phyloP scores from a whole-genome alignment of 768 basidiomycete genomes.

The Termitomyces titanicus region DNA sequence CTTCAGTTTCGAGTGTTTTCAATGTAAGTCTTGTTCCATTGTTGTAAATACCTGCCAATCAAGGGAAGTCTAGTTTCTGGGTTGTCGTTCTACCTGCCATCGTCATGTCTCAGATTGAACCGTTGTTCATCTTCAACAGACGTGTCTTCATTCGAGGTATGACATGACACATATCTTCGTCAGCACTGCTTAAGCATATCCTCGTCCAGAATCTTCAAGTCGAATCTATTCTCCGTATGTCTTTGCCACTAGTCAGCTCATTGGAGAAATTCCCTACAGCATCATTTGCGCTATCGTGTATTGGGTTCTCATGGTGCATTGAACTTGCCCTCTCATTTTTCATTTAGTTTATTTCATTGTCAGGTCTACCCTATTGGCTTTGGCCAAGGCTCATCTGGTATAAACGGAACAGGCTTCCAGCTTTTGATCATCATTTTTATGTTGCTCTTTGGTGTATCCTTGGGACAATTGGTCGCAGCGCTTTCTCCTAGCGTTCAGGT shows the following conservation, averaged over 20 bases:
- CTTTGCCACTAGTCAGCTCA: slow-evolving; percentile 78
- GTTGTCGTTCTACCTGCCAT: slow-evolving; percentile 66
- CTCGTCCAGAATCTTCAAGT: slow-evolving; percentile 61
- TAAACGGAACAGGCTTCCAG: slow-evolving; percentile 68
- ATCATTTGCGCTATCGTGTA: slow-evolving; percentile 68
- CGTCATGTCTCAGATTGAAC: slow-evolving; percentile 79
- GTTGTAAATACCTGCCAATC: background rate
- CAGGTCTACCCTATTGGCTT: slow-evolving; percentile 65
- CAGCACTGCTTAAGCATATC: background rate
- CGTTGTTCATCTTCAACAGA: slow-evolving; percentile 76
- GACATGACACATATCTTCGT: background rate
- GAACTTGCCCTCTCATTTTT: background rate
- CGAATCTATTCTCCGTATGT: slow-evolving; percentile 85
- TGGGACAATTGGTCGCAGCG: slow-evolving; percentile 73
- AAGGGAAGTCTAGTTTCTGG: slow-evolving; percentile 49
- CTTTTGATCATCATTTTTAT: slow-evolving; percentile 68
- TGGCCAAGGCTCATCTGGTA: slow-evolving; percentile 57
- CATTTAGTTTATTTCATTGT: background rate
- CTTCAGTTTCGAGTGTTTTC: slow-evolving; percentile 81
- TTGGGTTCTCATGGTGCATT: slow-evolving; percentile 66
- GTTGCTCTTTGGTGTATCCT: slow-evolving; percentile 60
- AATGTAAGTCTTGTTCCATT: slow-evolving; percentile 42
- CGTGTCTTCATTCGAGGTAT: slow-evolving; percentile 37
- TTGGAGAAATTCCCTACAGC: slow-evolving; percentile 79
- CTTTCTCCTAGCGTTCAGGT: slow-evolving; percentile 71